phyloP scores from a whole-genome alignment of 2,329 filamentous ascomycete genomes.

The Pestalotiopsis sp. region DNA sequence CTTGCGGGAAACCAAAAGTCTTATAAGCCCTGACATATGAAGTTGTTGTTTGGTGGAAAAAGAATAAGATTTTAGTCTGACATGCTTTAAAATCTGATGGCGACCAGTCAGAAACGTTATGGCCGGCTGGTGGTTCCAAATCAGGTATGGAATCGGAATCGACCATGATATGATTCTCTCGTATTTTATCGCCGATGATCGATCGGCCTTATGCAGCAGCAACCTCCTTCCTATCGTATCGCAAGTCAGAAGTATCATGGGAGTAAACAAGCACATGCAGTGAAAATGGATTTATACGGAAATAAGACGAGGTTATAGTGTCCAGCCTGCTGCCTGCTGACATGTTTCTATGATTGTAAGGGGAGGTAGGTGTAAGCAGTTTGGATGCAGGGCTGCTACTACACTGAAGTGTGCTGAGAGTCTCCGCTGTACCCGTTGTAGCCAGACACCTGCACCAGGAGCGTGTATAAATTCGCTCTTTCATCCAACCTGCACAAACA shows the following conservation, averaged over 20 bases:
- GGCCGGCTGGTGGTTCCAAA: background rate
- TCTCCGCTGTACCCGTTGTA: too few relatives aligned
- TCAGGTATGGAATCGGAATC: background rate
- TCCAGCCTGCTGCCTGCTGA: background rate
- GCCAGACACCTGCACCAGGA: too few relatives aligned
- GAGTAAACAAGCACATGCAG: background rate
- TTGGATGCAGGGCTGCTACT: background rate
- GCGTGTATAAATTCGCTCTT: too few relatives aligned
- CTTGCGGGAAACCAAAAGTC: too few relatives aligned
- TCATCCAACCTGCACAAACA: too few relatives aligned
- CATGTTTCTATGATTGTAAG: background rate
- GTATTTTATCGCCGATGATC: too few relatives aligned
- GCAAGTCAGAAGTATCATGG: background rate
- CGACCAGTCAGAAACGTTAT: background rate
- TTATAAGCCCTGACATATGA: too few relatives aligned
- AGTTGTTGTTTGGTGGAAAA: too few relatives aligned
- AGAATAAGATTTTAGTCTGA: too few relatives aligned
- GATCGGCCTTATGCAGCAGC: background rate
- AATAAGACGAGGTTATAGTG: background rate
- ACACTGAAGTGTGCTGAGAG: too few relatives aligned
- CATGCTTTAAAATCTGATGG: background rate
- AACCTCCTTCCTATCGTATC: background rate
- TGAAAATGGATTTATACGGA: background rate
- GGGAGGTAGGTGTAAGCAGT: background rate
- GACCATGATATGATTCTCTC: background rate